A percentile compares a stretch with the other conserved stretches of the same genome.
phyloP scores from a whole-genome alignment of 768 basidiomycete genomes.

The Mycena amicta region DNA sequence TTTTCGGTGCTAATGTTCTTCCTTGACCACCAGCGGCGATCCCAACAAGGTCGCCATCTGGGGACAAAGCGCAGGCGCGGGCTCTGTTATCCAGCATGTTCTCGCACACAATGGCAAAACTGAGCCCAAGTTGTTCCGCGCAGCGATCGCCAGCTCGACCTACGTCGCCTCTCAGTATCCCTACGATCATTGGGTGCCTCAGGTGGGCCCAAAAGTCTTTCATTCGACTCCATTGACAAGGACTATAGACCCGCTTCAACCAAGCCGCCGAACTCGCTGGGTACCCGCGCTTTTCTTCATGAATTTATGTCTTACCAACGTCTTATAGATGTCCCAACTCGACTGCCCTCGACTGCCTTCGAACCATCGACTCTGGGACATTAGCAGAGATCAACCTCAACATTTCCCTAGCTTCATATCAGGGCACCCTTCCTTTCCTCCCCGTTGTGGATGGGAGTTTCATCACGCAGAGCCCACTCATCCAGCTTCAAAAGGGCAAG shows the following conservation, averaged over 20 bases:
- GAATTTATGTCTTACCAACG: neutral
- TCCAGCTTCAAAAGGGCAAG: constrained; percentile 28
- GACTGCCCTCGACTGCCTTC: constrained; percentile 31
- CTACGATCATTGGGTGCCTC: constrained; percentile 29
- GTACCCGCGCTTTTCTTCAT: neutral
- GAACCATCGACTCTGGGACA: constrained; percentile 20
- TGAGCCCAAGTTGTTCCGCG: constrained; percentile 27
- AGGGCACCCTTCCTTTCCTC: constrained; percentile 25
- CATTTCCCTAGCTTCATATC: constrained; percentile 24
- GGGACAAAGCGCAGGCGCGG: constrained; percentile 26
- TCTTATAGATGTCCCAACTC: neutral
- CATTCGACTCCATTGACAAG: neutral
- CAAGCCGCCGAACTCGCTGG: constrained; percentile 21
- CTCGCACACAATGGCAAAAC: constrained; percentile 35
- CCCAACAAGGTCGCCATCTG: constrained; percentile 32
- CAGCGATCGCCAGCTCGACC: constrained; percentile 30
- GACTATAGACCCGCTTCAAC: neutral
- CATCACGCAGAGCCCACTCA: constrained; percentile 33
- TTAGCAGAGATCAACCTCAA: constrained; percentile 26
- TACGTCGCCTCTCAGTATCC: constrained; percentile 31
- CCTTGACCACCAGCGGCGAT: constrained; percentile 46
- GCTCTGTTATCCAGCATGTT: constrained; percentile 35
- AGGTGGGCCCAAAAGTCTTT: constrained; percentile 6
- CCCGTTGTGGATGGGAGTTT: constrained; percentile 38
- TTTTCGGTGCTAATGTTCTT: too few relatives aligned